Percentiles rank a stretch among this genome's conserved stretches.
These are phyloP conservation scores for Sporothrix humicola DNA, from an alignment of 2,329 filamentous ascomycete species.

Conservation along the genomic window DNA sequence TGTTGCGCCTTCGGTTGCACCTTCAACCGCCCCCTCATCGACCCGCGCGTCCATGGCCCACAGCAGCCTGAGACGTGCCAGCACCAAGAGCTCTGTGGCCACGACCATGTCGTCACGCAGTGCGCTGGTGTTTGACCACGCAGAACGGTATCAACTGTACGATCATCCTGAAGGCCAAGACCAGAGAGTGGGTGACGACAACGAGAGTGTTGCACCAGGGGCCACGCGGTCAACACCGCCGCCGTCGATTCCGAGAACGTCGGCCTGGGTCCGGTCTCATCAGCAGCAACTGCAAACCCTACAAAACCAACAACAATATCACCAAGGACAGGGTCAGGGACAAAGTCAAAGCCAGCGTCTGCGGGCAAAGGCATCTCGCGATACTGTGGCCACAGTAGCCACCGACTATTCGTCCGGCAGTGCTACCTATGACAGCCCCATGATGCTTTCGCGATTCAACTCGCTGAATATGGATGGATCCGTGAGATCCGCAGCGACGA, in stretches of 20 bases:
- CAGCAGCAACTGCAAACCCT: constrained; percentile 18
- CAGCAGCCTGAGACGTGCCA: constrained; percentile 30
- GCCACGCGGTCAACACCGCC: background rate
- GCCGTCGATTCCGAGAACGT: constrained; percentile 35
- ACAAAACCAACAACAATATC: background rate
- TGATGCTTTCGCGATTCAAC: constrained; percentile 37
- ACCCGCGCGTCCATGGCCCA: background rate
- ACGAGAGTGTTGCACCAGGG: background rate
- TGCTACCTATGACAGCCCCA: constrained; percentile 27
- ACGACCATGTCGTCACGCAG: constrained; percentile 27
- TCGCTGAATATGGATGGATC: constrained; percentile 36
- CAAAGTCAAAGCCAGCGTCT: background rate
- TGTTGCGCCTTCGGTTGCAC: background rate
- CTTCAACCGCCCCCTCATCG: background rate
- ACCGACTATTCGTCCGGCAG: constrained; percentile 32
- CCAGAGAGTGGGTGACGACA: background rate
- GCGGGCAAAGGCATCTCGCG: constrained; percentile 30
- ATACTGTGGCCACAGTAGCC: constrained; percentile 30
- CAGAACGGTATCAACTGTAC: constrained; percentile 32
- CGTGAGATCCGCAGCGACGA: constrained; percentile 2
- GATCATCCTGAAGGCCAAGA: constrained; percentile 30
- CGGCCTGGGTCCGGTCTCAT: constrained; percentile 37
- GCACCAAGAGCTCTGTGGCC: constrained; percentile 34
- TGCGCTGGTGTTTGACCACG: constrained; percentile 9
- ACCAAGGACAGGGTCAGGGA: background rate